Percentiles rank a stretch among this genome's conserved stretches.
Conservation (phyloP, 441 rosid genomes). For the Syzygium malaccense region DNA sequence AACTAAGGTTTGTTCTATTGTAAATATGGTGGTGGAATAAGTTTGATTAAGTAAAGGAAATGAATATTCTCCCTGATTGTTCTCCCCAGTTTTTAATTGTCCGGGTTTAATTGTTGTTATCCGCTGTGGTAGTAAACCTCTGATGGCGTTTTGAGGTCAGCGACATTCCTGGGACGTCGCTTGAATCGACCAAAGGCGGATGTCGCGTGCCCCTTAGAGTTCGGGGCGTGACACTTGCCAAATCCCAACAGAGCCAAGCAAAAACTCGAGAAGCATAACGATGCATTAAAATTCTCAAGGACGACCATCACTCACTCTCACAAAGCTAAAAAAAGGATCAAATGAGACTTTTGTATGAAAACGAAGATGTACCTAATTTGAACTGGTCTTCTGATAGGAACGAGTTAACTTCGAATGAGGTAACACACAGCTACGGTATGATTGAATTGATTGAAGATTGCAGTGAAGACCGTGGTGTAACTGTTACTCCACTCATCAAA, state of each 20-base stretch:
- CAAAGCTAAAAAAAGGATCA: not conserved
- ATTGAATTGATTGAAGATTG: not conserved
- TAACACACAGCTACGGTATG: not conserved
- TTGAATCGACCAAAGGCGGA: too few relatives aligned
- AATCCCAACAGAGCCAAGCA: not conserved
- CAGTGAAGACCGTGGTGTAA: not conserved
- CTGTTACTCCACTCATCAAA: not conserved
- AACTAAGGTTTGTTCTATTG: too few relatives aligned
- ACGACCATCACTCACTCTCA: not conserved
- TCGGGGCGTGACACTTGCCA: too few relatives aligned
- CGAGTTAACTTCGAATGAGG: not conserved
- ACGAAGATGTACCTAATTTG: not conserved
- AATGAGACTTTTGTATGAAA: not conserved
- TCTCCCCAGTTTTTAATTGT: too few relatives aligned
- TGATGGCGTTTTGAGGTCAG: too few relatives aligned
- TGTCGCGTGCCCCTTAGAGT: too few relatives aligned
- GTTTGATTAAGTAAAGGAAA: too few relatives aligned
- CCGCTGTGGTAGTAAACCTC: too few relatives aligned
- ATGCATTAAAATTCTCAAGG: not conserved
- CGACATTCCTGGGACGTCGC: too few relatives aligned
- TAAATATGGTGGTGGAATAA: too few relatives aligned
- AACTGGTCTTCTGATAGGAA: not conserved
- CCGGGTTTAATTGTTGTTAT: too few relatives aligned
- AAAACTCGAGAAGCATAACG: not conserved
- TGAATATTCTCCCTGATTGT: too few relatives aligned